A percentile compares a stretch with the other conserved stretches of the same genome.
These are phyloP conservation scores for Sugiyamaella castrensis DNA, from an alignment of 1,139 yeast genomes.

Conservation along the genomic window DNA sequence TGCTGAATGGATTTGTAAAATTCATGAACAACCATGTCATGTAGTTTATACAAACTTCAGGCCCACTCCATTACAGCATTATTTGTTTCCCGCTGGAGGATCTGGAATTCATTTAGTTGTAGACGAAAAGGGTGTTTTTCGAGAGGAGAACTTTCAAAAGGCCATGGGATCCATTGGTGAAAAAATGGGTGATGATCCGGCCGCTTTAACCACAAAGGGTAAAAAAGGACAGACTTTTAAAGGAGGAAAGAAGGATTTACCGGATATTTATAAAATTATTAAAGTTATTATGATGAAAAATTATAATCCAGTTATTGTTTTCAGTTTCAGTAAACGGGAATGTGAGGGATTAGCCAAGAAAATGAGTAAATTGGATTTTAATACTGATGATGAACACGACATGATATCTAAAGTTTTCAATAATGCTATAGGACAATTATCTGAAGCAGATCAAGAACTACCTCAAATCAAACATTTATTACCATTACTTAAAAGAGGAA, in stretches of 20 bases:
- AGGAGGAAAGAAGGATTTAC: slow-evolving; percentile 65
- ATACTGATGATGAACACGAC: slow-evolving; percentile 86
- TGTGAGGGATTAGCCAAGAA: slow-evolving; percentile 92
- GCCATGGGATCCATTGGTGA: slow-evolving; percentile 95
- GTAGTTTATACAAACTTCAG: slow-evolving; percentile 98
- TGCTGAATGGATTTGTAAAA: slow-evolving; percentile 97
- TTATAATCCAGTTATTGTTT: slow-evolving; percentile 96
- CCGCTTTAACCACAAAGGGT: slow-evolving; percentile 39
- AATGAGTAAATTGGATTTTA: slow-evolving; percentile 92
- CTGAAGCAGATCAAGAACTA: slow-evolving; percentile 85
- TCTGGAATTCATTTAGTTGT: slow-evolving; percentile 97
- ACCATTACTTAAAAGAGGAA: slow-evolving; percentile 88
- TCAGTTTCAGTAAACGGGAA: slow-evolving; percentile 93
- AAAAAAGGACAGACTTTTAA: slow-evolving; percentile 83
- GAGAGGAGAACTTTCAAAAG: slow-evolving; percentile 96
- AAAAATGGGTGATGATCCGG: slow-evolving; percentile 79
- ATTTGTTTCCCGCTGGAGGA: slow-evolving; percentile 94
- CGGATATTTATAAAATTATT: slow-evolving; percentile 94
- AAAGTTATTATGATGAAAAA: slow-evolving; percentile 96
- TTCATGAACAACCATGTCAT: slow-evolving; percentile 95
- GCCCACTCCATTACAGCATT: slow-evolving; percentile 97
- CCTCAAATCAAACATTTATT: slow-evolving; percentile 92
- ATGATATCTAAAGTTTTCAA: slow-evolving; percentile 83
- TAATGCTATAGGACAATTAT: slow-evolving; percentile 81
- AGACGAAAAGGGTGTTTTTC: slow-evolving; percentile 91